A percentile compares a stretch with the other conserved stretches of the same genome.
Evolutionary conservation across 1,284 basidiomycete genomes (phyloP).

Genomic region (Microbotryum scabiosae): DNA sequence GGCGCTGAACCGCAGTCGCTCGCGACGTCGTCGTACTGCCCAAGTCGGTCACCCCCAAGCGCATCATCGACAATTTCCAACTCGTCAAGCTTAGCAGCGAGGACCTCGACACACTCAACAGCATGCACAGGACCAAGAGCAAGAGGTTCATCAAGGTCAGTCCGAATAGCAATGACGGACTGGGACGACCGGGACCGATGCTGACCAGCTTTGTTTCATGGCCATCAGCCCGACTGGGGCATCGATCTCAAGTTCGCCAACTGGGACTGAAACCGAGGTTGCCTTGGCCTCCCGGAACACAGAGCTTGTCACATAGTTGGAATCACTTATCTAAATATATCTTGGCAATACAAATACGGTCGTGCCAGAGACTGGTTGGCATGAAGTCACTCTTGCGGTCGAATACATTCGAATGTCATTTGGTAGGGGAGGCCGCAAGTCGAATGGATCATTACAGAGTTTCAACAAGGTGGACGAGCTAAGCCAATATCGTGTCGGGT

Average conservation of each 20-base stretch:
- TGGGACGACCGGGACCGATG: not conserved
- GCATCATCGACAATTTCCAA: constrained; percentile 64
- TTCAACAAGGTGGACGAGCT: too few species aligned
- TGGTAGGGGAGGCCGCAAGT: not conserved
- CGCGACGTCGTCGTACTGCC: constrained; percentile 63
- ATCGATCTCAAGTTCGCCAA: constrained; percentile 24
- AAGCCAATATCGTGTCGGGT: too few species aligned
- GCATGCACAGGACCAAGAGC: constrained; percentile 18
- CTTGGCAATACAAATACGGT: too few species aligned
- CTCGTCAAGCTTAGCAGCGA: constrained; percentile 55
- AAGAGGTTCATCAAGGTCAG: constrained; percentile 21
- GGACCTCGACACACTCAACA: constrained; percentile 52
- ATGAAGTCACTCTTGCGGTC: not conserved
- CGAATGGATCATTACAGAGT: too few species aligned
- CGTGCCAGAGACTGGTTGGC: not conserved
- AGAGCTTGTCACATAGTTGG: too few species aligned
- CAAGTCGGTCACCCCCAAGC: constrained; percentile 64
- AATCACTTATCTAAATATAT: too few species aligned
- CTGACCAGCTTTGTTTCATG: not conserved
- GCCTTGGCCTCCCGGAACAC: not conserved
- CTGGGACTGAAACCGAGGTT: constrained; percentile 5
- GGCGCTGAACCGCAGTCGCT: constrained; percentile 44
- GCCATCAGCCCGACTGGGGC: constrained; percentile 18
- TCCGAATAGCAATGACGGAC: too few species aligned
- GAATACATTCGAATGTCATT: not conserved